Percentiles rank a stretch among this genome's conserved stretches.
Conservation (phyloP, 768 basidiomycete genomes). For the Pleurotus platypus region DNA sequence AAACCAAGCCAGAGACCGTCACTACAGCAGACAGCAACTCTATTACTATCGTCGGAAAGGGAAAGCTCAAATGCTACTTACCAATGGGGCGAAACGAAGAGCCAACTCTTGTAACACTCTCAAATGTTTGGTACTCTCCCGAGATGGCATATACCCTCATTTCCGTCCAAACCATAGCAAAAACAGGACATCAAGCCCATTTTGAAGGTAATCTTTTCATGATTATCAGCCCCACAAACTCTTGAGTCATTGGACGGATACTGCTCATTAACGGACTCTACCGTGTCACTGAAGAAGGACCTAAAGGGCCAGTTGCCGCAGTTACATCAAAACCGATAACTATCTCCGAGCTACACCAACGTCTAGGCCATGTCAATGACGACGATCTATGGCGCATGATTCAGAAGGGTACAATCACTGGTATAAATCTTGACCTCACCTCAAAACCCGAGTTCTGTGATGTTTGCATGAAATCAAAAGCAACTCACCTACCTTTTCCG, state of each 20-base stretch:
- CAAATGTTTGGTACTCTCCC: constrained; percentile 22
- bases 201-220: constrained; percentile 11
- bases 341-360: no score
- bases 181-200: constrained; percentile 11
- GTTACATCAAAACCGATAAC: no score
- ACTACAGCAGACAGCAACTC: constrained; percentile 22
- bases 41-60: constrained; percentile 22
- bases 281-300: constrained; percentile 2
- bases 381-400: no score
- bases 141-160: constrained; percentile 22
- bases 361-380: no score
- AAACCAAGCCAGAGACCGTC: constrained; percentile 17
- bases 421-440: no score
- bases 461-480: no score
- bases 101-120: constrained; percentile 15
- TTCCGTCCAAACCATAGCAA: no score
- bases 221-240: constrained; percentile 12
- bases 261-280: constrained; percentile 23
- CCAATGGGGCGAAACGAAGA: constrained; percentile 14
- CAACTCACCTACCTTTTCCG: no score
- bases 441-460: no score
- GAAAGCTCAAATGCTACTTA: constrained; percentile 21
- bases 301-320: no score
- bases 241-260: constrained; percentile 14
- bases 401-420: no score